Base-by-base conservation (phyloP, 2,329 filamentous ascomycete species). In the Aspergillus quadrilineatus region DNA sequence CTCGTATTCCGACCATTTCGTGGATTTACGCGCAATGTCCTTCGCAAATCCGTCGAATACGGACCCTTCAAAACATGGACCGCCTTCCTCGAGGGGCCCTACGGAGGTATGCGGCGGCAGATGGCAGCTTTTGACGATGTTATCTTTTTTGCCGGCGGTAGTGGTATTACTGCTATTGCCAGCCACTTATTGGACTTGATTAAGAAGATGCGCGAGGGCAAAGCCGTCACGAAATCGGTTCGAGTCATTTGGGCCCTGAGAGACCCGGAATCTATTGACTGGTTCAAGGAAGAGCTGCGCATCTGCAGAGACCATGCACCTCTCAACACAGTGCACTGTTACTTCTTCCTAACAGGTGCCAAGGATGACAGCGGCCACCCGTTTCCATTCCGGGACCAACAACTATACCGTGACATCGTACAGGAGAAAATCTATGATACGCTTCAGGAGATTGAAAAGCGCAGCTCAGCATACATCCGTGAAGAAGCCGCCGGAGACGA, bases 161-260 rank as follows among this genome's bases (percentile, higher is more conserved):
- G 91, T 63, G 93, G 93, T 28, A 94, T 97, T 69, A 97, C 94
- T 0, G 92, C 93, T 7, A 84, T 97, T 58, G 90, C 96, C 70
- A 95, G 90, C 7, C 92, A 97, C 70, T 80, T 97, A 2, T 81
- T 97, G 22, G 90, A 96, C 63, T 79, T 97, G n/a, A 95, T 97
- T 76, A 97, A 96, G 76, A 87, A 92, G 57, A 96, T 97, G 88
- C 87, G 92, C 57, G 92, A 96, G 69, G 90, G 91, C 49, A 96
- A 96, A 73, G 92, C 93, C 34, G 90, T 96, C 44, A 97, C 92
- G 1, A 90, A 89, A 71, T 90, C 88, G 62, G 88, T 97, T 4
- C 88, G 94, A 14, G 90, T 97, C 1, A 85, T 97, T n/a, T 97
- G 93, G 93, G 87, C 92, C 4, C 79, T 97, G 63, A 96, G 94